Evolutionary conservation across 208 protist species (phyloP), one percentile per base, ranked within the genome.

Genomic region (Leishmania arabica): DNA sequence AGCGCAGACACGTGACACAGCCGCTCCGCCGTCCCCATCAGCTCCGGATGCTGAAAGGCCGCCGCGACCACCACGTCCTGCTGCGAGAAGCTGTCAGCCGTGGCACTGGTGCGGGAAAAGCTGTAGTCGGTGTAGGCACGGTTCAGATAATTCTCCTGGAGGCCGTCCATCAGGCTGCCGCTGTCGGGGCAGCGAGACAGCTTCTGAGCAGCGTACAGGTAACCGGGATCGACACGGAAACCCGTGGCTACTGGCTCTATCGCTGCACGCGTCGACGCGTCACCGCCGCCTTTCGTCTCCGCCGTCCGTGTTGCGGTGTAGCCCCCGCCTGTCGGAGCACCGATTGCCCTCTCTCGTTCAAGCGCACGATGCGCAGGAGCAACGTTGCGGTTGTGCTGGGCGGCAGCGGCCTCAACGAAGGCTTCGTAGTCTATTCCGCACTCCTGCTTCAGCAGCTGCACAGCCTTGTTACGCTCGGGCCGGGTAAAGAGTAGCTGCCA

Each of bases 141-240:
- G 47, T 85, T 71, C n/a, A 90, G 77, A 79, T 96, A 97, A 81
- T 91, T 90, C 74, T 96, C 92, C 71, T 91, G 88, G 49, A 97
- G 82, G 9, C 92, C 94, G 40, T 96, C 91, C n/a, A 96, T 72
- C 24, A 97, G 66, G 1, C 84, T 65, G 15, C 77, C 80, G 64
- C 70, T 82, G 81, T 88, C 78, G 5, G 82, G 51, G 77, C 79
- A 81, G 71, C 80, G 74, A 47, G 19, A 49, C 0, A 96, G 85
- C 77, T 82, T 64, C 42, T 88, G 90, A 27, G 84, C 81, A 60
- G 88, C 81, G 84, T 95, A 94, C 13, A 94, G 76, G 77, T 93
- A 95, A 3, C 88, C 88, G 0, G 94, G 90, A 81, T 96, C 92
- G 24, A 96, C 90, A 69, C 91, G 88, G 75, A 95, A 95, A 58